phyloP scores from a whole-genome alignment of 2,329 filamentous ascomycete species.

The Madurella fahalii region DNA sequence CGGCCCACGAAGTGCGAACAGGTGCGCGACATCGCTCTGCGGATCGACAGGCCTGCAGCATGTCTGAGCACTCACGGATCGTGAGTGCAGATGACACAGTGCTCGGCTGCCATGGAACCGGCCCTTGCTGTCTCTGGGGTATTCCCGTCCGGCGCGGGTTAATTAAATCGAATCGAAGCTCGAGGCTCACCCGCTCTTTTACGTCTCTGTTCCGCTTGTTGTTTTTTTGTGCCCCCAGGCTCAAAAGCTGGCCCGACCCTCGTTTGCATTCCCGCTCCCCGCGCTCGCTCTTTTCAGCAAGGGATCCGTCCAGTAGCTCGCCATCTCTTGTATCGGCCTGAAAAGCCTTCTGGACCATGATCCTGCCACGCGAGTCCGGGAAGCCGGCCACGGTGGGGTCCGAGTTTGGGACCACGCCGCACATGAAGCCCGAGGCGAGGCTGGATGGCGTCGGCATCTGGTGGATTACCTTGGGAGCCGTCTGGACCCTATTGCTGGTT shows the following conservation, averaged over 20 bases:
- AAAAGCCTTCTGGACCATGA: slow-evolving; percentile 14
- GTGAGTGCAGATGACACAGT: neutral
- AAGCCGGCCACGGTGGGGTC: slow-evolving; percentile 25
- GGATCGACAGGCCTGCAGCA: slow-evolving; percentile 7
- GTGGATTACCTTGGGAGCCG: slow-evolving; percentile 35
- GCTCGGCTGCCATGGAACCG: neutral
- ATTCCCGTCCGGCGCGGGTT: neutral
- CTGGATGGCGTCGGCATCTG: slow-evolving; percentile 40
- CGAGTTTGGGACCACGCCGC: slow-evolving; percentile 32
- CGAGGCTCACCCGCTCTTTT: neutral
- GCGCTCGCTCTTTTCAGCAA: neutral
- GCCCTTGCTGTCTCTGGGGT: neutral
- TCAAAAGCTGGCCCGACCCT: too few species aligned
- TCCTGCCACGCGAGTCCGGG: slow-evolving; percentile 16
- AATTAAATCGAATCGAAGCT: neutral
- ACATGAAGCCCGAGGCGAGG: slow-evolving; percentile 31
- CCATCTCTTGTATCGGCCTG: neutral
- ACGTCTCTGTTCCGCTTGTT: neutral
- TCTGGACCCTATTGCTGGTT: slow-evolving; percentile 39
- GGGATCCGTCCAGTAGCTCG: too few species aligned
- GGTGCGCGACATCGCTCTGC: neutral
- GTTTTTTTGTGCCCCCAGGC: too few species aligned
- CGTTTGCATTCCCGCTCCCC: neutral
- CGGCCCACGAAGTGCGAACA: neutral
- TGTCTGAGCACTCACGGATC: slow-evolving; percentile 4